phyloP scores from a whole-genome alignment of 768 basidiomycete species.

The Pisolithus albus region DNA sequence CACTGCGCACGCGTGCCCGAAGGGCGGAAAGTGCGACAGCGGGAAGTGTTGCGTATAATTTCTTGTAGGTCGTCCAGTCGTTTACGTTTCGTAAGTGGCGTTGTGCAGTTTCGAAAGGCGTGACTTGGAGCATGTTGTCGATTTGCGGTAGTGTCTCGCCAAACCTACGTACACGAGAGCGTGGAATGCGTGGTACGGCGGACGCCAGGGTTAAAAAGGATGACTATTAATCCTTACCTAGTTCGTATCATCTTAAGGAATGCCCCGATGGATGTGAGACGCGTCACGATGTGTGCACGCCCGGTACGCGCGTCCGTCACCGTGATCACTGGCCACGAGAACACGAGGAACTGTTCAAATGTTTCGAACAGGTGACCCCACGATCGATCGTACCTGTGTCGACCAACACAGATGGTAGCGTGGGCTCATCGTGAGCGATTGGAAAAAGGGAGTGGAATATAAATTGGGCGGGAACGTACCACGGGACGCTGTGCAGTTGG shows the following conservation, averaged over 20 bases:
- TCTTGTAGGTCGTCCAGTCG: conserved; percentile 63
- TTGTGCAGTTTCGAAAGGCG: conserved; percentile 59
- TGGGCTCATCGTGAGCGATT: neutral
- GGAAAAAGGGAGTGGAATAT: neutral
- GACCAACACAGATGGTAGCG: neutral
- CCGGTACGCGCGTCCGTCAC: conserved; percentile 70
- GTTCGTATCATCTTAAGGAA: conserved; percentile 86
- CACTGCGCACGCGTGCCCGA: conserved; percentile 56
- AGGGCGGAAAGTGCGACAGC: conserved; percentile 59
- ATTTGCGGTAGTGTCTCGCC: conserved; percentile 69
- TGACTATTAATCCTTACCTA: conserved; percentile 34
- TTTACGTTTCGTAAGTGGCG: conserved; percentile 67
- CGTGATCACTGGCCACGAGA: conserved; percentile 78
- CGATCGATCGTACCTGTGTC: conserved; percentile 63
- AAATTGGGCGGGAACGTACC: conserved; percentile 34
- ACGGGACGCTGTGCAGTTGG: conserved; percentile 60
- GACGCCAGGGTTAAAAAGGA: too few relatives aligned
- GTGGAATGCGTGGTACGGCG: neutral
- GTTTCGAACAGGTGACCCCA: conserved; percentile 77
- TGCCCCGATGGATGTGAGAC: conserved; percentile 59
- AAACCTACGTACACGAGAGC: conserved; percentile 39
- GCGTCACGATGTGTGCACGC: conserved; percentile 74
- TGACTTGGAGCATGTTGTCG: conserved; percentile 63
- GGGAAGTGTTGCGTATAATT: conserved; percentile 63
- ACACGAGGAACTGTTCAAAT: conserved; percentile 72